A percentile compares a stretch with the other conserved stretches of the same genome.
These are phyloP conservation scores for Penicillium riverlandense DNA, from an alignment of 495 filamentous ascomycete species.

Conservation along the genomic window DNA sequence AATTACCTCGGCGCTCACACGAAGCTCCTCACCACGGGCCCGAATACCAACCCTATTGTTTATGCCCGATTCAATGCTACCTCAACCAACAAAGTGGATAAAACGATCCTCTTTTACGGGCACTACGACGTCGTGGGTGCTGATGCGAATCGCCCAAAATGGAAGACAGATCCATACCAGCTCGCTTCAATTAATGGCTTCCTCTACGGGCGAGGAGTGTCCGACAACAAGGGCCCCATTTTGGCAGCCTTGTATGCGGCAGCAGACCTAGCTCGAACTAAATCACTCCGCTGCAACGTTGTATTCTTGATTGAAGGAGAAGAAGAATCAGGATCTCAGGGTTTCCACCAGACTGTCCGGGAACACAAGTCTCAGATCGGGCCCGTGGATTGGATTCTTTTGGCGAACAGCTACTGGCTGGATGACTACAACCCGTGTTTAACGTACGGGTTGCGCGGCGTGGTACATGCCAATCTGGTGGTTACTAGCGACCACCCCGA, in stretches of 20 bases:
- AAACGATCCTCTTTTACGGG: slow-evolving; percentile 92
- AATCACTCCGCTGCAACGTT: slow-evolving; percentile 75
- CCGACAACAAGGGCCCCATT: slow-evolving; percentile 95
- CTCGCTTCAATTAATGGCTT: slow-evolving; percentile 84
- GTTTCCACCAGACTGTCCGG: slow-evolving; percentile 74
- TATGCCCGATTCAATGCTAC: slow-evolving; percentile 75
- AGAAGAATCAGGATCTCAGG: slow-evolving; percentile 88
- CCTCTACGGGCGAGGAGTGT: slow-evolving; percentile 91
- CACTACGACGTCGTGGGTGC: slow-evolving; percentile 99
- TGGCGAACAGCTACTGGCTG: slow-evolving; percentile 98
- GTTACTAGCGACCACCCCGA: slow-evolving; percentile 82
- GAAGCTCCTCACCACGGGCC: slow-evolving; percentile 70
- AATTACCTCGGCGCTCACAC: slow-evolving; percentile 85
- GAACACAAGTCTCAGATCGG: slow-evolving; percentile 79
- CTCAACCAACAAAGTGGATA: slow-evolving; percentile 50
- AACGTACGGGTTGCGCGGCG: slow-evolving; percentile 91
- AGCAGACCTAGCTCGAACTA: slow-evolving; percentile 72
- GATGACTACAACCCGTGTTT: slow-evolving; percentile 92
- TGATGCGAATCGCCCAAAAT: slow-evolving; percentile 65
- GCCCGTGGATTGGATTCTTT: slow-evolving; percentile 81
- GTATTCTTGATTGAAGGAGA: slow-evolving; percentile 94
- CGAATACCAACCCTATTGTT: slow-evolving; percentile 79
- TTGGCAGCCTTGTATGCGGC: slow-evolving; percentile 90
- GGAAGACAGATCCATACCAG: slow-evolving; percentile 81
- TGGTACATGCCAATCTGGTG: slow-evolving; percentile 85